A percentile compares a stretch with the other conserved stretches of the same genome.
Conservation (phyloP, 495 filamentous ascomycete genomes). For the Talaromyces ruber region DNA sequence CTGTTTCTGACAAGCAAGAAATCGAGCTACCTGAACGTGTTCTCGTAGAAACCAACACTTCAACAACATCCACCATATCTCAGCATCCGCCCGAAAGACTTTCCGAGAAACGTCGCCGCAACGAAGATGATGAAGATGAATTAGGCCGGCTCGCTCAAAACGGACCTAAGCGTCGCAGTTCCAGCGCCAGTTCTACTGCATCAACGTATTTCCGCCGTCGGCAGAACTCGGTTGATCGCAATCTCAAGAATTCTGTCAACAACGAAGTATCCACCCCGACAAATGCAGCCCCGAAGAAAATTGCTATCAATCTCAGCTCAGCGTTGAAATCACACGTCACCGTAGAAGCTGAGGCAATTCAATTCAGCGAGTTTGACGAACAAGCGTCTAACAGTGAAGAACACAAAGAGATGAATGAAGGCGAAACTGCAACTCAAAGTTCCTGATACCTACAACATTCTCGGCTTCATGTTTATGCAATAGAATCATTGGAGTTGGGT, state of each 20-base stretch:
- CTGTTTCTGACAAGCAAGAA: slow-evolving; percentile 12
- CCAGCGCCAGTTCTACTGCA: slow-evolving; percentile 27
- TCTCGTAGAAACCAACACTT: slow-evolving; percentile 11
- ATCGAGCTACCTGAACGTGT: slow-evolving; percentile 9
- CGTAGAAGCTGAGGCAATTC: slow-evolving; percentile 5
- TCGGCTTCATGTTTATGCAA: background rate
- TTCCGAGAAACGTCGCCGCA: slow-evolving; percentile 84
- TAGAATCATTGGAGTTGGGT: slow-evolving; percentile 4
- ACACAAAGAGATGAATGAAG: background rate
- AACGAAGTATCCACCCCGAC: slow-evolving; percentile 13
- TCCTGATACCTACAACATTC: background rate
- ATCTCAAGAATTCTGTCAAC: slow-evolving; percentile 16
- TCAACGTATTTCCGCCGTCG: slow-evolving; percentile 27
- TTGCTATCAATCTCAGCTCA: slow-evolving; percentile 39
- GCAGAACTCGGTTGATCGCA: slow-evolving; percentile 31
- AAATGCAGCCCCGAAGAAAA: slow-evolving; percentile 34
- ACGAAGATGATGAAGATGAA: slow-evolving; percentile 76
- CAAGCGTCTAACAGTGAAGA: background rate
- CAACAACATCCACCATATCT: slow-evolving; percentile 17
- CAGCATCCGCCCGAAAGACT: slow-evolving; percentile 59
- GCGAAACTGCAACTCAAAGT: background rate
- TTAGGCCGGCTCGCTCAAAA: slow-evolving; percentile 57
- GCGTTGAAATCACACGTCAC: slow-evolving; percentile 6
- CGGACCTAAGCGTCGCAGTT: slow-evolving; percentile 57
- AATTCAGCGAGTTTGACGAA: slow-evolving; percentile 4